phyloP scores from a whole-genome alignment of 2,329 filamentous ascomycete genomes.

The Aspergillus persii region DNA sequence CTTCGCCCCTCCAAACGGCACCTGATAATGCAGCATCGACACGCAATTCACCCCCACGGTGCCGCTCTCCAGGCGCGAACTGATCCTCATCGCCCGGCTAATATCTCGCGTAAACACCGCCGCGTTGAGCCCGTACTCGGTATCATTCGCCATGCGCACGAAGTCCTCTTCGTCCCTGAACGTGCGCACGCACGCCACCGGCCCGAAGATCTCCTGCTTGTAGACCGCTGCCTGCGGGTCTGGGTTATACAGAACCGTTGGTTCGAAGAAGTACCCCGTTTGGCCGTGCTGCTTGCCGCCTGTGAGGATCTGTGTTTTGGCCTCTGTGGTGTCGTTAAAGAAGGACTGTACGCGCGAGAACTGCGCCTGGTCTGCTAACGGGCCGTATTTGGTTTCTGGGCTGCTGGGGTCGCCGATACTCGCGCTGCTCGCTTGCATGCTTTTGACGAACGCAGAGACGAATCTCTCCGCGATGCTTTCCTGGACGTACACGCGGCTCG shows the following conservation, averaged over 20 bases:
- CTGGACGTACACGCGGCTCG: constrained; percentile 35
- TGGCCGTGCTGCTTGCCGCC: constrained; percentile 5
- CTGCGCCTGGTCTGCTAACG: constrained; percentile 2
- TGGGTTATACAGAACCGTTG: constrained; percentile 2
- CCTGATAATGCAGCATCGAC: background rate
- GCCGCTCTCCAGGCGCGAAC: constrained; percentile 9
- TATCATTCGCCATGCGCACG: constrained; percentile 9
- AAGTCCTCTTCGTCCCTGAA: constrained; percentile 14
- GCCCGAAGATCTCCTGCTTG: constrained; percentile 10
- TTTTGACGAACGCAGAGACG: background rate
- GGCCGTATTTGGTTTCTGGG: constrained; percentile 1
- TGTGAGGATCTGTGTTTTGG: background rate
- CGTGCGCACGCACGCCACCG: constrained; percentile 7
- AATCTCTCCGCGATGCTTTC: constrained; percentile 17
- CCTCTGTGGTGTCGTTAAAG: background rate
- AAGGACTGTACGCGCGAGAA: constrained; percentile 1
- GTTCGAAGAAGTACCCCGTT: constrained; percentile 4
- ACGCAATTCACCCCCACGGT: constrained; percentile 13
- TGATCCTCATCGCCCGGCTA: constrained; percentile 7
- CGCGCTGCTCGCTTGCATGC: background rate
- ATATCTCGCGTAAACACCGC: constrained; percentile 14
- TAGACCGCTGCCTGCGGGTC: background rate
- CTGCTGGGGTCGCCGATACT: constrained; percentile 3
- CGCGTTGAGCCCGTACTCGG: constrained; percentile 12
- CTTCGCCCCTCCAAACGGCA: constrained; percentile 13